Percentiles rank a stretch among this genome's conserved stretches.
Evolutionary conservation across 2,329 filamentous ascomycete genomes (phyloP).

Genomic region (Thielaviopsis ethacetica): DNA sequence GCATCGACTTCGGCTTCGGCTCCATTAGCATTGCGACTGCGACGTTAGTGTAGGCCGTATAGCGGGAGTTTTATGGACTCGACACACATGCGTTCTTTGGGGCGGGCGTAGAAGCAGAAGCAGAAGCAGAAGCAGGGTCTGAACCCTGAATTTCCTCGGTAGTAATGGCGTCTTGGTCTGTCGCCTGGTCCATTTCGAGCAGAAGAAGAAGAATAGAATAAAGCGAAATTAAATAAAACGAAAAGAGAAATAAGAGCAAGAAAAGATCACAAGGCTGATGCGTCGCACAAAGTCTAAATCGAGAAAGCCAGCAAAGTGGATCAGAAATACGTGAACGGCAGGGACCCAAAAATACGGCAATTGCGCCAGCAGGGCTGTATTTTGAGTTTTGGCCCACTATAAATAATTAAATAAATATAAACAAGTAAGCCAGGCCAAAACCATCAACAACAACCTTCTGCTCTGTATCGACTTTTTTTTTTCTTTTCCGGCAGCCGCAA

Average conservation of each 20-base stretch:
- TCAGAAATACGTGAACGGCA: not conserved
- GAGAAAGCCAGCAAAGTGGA: no score
- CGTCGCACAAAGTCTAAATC: not conserved
- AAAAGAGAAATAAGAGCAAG: no score
- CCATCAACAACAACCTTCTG: not conserved
- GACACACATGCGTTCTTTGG: not conserved
- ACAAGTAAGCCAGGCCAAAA: no score
- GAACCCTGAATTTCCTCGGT: no score
- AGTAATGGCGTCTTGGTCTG: not conserved
- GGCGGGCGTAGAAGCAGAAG: no score
- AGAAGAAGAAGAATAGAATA: no score
- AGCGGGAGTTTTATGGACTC: no score
- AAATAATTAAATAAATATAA: not conserved
- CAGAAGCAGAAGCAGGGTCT: no score
- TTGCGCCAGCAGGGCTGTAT: not conserved
- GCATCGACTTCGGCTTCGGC: not conserved
- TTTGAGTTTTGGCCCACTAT: slow-evolving; percentile 2
- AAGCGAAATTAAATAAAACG: no score
- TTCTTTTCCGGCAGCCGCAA: not conserved
- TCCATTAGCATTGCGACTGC: not conserved
- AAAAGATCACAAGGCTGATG: not conserved
- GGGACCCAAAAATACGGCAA: not conserved
- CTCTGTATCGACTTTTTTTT: no score
- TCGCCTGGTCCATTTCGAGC: no score
- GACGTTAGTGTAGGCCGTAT: not conserved